Evolutionary conservation across 83 land plant genomes (phyloP).

Genomic region (Diphasiastrum complanatum): DNA sequence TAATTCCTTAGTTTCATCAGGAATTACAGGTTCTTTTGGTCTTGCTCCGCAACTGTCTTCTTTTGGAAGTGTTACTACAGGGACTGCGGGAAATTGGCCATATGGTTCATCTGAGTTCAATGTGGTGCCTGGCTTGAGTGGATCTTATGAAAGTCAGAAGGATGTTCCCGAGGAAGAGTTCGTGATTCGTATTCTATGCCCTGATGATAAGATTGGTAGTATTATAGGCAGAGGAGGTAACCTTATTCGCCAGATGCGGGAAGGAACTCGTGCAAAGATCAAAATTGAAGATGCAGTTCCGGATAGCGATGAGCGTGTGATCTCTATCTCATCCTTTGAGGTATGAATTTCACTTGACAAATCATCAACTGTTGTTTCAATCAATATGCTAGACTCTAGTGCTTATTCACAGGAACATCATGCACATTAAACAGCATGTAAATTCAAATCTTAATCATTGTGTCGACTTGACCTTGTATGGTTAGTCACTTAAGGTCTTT

Average conservation of each 20-base stretch:
- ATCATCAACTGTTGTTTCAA: not conserved
- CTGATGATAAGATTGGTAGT: constrained; percentile 50
- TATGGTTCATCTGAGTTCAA: constrained; percentile 16
- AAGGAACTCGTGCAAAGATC: constrained; percentile 67
- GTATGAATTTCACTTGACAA: constrained; percentile 25
- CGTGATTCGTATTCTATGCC: constrained; percentile 51
- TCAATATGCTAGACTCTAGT: too few species aligned
- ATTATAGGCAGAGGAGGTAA: constrained; percentile 62
- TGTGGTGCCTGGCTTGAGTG: constrained; percentile 17
- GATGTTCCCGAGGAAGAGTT: constrained; percentile 30
- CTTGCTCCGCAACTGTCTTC: constrained; percentile 15
- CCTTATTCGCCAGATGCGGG: constrained; percentile 40
- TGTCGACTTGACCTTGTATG: too few species aligned
- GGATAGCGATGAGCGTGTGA: constrained; percentile 54
- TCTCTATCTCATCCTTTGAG: constrained; percentile 48
- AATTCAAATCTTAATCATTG: too few species aligned
- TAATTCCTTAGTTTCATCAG: constrained; percentile 21
- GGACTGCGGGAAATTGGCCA: constrained; percentile 25
- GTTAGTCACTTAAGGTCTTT: too few species aligned
- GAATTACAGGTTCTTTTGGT: constrained; percentile 20
- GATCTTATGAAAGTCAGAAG: constrained; percentile 25
- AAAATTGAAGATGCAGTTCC: constrained; percentile 39
- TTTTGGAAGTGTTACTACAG: constrained; percentile 22
- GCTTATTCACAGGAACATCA: too few species aligned
- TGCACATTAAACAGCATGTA: too few species aligned